Base-by-base conservation (phyloP, 2,329 filamentous ascomycete genomes). In the Tolypocladium endophyticum region DNA sequence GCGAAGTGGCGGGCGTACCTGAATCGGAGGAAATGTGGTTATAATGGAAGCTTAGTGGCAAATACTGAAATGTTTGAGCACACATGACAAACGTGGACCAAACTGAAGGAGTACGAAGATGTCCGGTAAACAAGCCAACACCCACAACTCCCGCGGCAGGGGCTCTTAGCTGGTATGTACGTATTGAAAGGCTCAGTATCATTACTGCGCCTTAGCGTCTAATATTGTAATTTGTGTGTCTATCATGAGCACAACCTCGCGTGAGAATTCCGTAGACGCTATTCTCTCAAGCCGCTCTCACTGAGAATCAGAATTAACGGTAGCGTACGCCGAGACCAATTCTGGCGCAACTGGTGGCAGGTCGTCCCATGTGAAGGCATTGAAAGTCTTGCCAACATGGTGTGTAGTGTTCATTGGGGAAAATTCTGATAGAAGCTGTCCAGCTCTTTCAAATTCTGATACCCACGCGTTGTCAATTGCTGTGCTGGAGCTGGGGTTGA, bases 1-100 rank as follows among this genome's bases (percentile, higher is more conserved):
- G 45, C 7, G 54, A 61, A 25, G 63, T 66, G 1, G 30, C 61
- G 20, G 64, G 57, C 1, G 62, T 63, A 11, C 65, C 63, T 3
- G 54, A 53, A 6, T 36, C 6, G 23, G 20, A 4, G 8, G 8
- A 18, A n/a, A 8, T 43, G 4, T 3, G 3, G n/a, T n/a, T 43
- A 11, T 8, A 20, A 20, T n/a, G 39, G 39, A n/a, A 43, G 7
- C n/a, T 20, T 9, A 20, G 18, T 43, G n/a, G 39, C 30, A 8
- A 33, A 8, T 4, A 33, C 4, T 33, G 30, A 33, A 33, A 33
- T 33, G 30, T 33, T 33, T 33, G 30, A 33, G 30, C 4, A 33
- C 30, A 33, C 30, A 33, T 33, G 8, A 33, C 8, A 8, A 33
- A 33, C 30, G 30, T 33, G 30, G 30, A 33, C 30, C 4, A 33